These are phyloP conservation scores for Pythium folliculosum DNA, from an alignment of 352 stramenopile genomes.

Conservation along the genomic window DNA sequence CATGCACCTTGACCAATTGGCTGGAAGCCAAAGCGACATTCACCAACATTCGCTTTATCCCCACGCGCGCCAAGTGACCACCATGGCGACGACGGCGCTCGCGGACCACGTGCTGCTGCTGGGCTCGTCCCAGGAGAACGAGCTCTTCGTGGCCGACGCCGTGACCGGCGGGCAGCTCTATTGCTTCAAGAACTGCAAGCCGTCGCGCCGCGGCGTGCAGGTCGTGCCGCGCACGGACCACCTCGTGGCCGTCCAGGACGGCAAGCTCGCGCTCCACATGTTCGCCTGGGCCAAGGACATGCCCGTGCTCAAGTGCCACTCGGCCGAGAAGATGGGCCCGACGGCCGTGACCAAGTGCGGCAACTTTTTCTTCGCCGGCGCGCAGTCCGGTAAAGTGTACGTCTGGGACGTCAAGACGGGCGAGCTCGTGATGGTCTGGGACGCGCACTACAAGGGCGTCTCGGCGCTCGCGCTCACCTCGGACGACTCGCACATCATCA, in stretches of 20 bases:
- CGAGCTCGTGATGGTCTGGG: conserved; percentile 76
- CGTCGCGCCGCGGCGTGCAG: conserved; percentile 50
- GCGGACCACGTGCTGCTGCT: conserved; percentile 66
- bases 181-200: conserved; percentile 73
- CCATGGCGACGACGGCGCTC: conserved; percentile 48
- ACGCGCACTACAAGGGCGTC: conserved; percentile 88
- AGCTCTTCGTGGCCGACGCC: conserved; percentile 64
- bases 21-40: conserved; percentile 9
- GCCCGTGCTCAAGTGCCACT: conserved; percentile 71
- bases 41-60: background rate
- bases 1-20: background rate
- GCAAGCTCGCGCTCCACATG: conserved; percentile 67
- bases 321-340: conserved; percentile 74
- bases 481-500: conserved; percentile 81
- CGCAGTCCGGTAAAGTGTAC: conserved; percentile 82
- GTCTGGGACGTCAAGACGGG: conserved; percentile 85
- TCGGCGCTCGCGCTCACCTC: conserved; percentile 62
- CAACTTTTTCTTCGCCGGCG: conserved; percentile 76
- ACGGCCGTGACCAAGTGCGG: conserved; percentile 56
- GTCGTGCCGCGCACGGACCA: conserved; percentile 67
- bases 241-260: conserved; percentile 64
- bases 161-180: conserved; percentile 64
- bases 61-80: background rate
- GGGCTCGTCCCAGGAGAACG: conserved; percentile 66
- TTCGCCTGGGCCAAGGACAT: conserved; percentile 72